These are phyloP conservation scores for Didymella segeticola DNA, from an alignment of 2,329 filamentous ascomycete species.

Conservation along the genomic window DNA sequence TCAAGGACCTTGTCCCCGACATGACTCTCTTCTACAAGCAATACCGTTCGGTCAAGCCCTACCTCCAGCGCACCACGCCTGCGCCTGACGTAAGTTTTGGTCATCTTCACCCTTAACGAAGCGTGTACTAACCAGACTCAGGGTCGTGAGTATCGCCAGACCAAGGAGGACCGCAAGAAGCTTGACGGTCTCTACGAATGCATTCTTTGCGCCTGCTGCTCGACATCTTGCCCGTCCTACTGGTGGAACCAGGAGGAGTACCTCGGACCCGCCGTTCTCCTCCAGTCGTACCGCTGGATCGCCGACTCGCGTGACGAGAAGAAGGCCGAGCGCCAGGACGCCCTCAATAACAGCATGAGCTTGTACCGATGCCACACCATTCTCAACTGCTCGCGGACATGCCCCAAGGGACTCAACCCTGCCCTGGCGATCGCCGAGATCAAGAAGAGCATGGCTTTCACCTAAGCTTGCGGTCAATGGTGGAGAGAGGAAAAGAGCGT, in stretches of 20 bases:
- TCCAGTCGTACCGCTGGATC: conserved; percentile 98
- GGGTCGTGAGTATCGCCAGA: conserved; percentile 93
- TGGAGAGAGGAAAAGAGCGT: not conserved
- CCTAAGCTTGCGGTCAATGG: conserved; percentile 25
- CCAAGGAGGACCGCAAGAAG: conserved; percentile 91
- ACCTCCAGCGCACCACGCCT: conserved; percentile 88
- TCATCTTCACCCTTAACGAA: not conserved
- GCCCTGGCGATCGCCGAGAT: conserved; percentile 95
- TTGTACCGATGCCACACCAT: conserved; percentile 99
- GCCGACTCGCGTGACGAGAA: conserved; percentile 93
- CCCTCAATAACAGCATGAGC: conserved; percentile 98
- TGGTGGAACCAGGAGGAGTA: conserved; percentile 99
- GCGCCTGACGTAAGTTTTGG: conserved; percentile 74
- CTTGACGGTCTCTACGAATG: conserved; percentile 98
- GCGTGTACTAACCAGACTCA: conserved; percentile 50
- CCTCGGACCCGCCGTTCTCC: conserved; percentile 92
- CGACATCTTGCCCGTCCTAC: conserved; percentile 98
- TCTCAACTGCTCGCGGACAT: conserved; percentile 96
- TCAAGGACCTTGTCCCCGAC: conserved; percentile 98
- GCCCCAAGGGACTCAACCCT: conserved; percentile 97
- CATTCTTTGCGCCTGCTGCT: conserved; percentile 99
- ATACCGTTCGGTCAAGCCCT: conserved; percentile 99
- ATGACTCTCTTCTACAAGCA: conserved; percentile 99
- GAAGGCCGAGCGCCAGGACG: conserved; percentile 84
- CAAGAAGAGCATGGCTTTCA: conserved; percentile 90